A percentile compares a stretch with the other conserved stretches of the same genome.
Conservation (phyloP, 1,139 yeast genomes). For the Zygoascus sp. region DNA sequence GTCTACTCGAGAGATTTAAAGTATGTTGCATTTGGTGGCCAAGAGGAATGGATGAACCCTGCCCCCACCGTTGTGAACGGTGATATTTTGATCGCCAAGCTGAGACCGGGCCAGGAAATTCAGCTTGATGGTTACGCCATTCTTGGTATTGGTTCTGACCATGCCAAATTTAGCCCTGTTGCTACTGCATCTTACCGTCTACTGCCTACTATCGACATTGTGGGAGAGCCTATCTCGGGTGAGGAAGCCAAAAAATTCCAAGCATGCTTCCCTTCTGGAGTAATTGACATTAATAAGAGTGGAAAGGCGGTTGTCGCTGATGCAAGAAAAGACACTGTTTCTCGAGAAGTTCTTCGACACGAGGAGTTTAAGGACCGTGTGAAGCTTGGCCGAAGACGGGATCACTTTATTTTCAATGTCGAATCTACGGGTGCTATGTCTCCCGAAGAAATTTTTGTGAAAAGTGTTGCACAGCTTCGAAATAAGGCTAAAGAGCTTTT, state of each 20-base stretch:
- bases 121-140: constrained; percentile 86
- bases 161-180: constrained; percentile 96
- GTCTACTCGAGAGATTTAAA: constrained; percentile 86
- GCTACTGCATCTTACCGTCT: constrained; percentile 96
- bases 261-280: constrained; percentile 90
- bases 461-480: constrained; percentile 77
- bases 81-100: constrained; percentile 80
- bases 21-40: constrained; percentile 90
- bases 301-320: constrained; percentile 81
- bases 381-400: constrained; percentile 83
- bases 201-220: constrained; percentile 83
- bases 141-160: constrained; percentile 89
- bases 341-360: constrained; percentile 92
- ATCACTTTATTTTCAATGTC: constrained; percentile 88
- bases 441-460: constrained; percentile 91
- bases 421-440: constrained; percentile 97
- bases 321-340: constrained; percentile 91
- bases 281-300: constrained; percentile 63
- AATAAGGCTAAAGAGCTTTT: constrained; percentile 75
- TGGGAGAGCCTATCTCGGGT: constrained; percentile 61
- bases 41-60: constrained; percentile 68
- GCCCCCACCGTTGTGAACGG: constrained; percentile 52
- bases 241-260: constrained; percentile 74
- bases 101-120: constrained; percentile 96
- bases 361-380: constrained; percentile 86